Evolutionary conservation across 805 yeast genomes (phyloP), one percentile per base, ranked within the genome.

Genomic region (Spathaspora passalidarum): DNA sequence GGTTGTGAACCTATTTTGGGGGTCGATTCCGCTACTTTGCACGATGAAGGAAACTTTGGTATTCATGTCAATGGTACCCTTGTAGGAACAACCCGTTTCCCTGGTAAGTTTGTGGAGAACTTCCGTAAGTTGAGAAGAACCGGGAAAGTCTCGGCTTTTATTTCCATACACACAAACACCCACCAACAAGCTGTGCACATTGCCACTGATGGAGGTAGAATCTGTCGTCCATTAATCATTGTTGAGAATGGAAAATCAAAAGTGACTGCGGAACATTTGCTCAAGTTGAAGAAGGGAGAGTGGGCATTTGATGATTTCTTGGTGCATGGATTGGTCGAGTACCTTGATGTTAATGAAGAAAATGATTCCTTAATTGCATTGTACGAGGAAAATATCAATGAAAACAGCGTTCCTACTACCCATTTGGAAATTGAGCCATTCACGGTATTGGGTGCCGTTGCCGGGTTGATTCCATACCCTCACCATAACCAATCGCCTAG

Each of bases 121-220:
- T 92, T 94, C 72, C 81, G 99, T 64, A 65, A 65, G 20, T 71
- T 94, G 49, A 82, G 99, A 72, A 79, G 99, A 61, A 65, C 85
- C 0, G 96, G 97, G 17, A 84, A 82, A 50, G 75, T 94, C 11
- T 88, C 96, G 0, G 96, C 86, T 49, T 94, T 92, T 60, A 87
- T 94, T 49, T 88, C 97, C 21, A 86, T 94, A 52, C 89, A 88
- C 65, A 83, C 89, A 21, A 94, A 94, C 63, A 76, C 82, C 38
- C 97, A 94, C 56, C 98, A 94, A 60, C 72, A 74, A 42, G 96
- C 97, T 0, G 97, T 94, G 39, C 97, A 94, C 62, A 91, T 94
- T 59, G 99, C 99, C 17, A 92, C 99, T 3, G 99, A 94, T 69
- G 99, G 99, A 57, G 99, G 99, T 42, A 81, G 99, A 68, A 90